Evolutionary conservation across 331 rosid genomes (phyloP), one percentile per base, ranked within the genome.

Genomic region (Pyracantha coccinea): DNA sequence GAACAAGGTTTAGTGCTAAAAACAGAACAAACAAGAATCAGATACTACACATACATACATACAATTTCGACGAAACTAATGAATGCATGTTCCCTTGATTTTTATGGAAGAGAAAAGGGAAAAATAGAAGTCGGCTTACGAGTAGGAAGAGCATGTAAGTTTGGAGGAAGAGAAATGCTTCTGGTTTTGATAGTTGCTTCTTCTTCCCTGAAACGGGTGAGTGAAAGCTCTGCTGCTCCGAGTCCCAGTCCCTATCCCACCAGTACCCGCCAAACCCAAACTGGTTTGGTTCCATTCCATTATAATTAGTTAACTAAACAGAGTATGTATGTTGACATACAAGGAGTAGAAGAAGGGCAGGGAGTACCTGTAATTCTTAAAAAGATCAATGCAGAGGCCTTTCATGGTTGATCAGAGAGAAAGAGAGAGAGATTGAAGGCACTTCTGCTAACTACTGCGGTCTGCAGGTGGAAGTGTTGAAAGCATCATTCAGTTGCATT

Each of bases 1-100:
- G 82, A 83, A 79, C 87, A 80, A 63, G 86, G 85, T 78, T 54
- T 72, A 50, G 62, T 41, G 55, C 76, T 83, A 68, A 67, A 54
- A 66, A 8, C 71, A 50, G 64, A 66, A 80, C 35, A 57, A 27
- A 64, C 13, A 57, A 38, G 59, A 53, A 16, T 53, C 47, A 41
- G 21, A 53, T 44, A 12, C 0, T 44, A 13, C 50, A 2, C 41
- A 8, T 35, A 12, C 16, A 12, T 41, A 41, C 16, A 41, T n/a
- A 23, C 44, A 13, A 47, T 15, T 10, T 23, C 16, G 25, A 23
- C 31, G 63, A 58, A 58, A 21, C 50, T 12, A 41, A 41, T 21
- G 27, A 58, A 23, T 58, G 63, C 60, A 19, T 29, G 74, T 52
- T 19, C 50, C 50, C 50, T 44, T 44, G 50, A 44, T 13, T 44